Evolutionary conservation across 2,329 filamentous ascomycete genomes (phyloP), one percentile per base, ranked within the genome.

Genomic region (Verticillium albo-atrum): DNA sequence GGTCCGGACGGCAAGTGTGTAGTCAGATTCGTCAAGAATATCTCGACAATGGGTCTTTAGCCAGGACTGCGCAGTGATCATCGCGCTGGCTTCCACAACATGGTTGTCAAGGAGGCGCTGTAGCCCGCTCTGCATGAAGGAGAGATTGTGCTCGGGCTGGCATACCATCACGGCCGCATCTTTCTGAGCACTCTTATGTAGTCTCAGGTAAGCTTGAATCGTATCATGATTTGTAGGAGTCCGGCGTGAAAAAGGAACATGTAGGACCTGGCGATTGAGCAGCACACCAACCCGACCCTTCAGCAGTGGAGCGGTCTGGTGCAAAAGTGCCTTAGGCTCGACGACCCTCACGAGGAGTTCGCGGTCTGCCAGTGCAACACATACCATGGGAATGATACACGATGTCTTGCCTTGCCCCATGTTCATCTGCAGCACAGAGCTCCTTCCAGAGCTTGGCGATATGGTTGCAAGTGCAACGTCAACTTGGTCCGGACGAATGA

Each of bases 371-470:
- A 85, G 68, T 0, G 75, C 61, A 0, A 74, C 72, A 0, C 78
- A 74, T 0, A 74, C 79, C 77, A 85, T 82, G 0, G 82, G 82
- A 6, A 85, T 77, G 25, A 85, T 82, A 55, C 77, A 78, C 0
- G 81, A 83, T 0, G 83, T 86, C 68, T 87, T 87, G 0, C 83
- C 82, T 72, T 87, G 79, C 0, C 87, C 87, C 86, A 89, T 89
- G 61, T 88, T 85, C 71, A 89, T 79, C 62, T 89, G 87, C 1
- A 89, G 64, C 0, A 89, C 83, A 0, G 85, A 85, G 61, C 88
- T 89, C 0, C 71, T 63, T 0, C 74, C 72, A 0, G 81, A 83
- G 0, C 65, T 58, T 0, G 87, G 87, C 0, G 71, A 71, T 1
- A 87, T 85, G 20, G 84, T 90, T 0, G 84, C 82, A 2, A 74